A percentile compares a stretch with the other conserved stretches of the same genome.
Conservation (phyloP, 2,329 filamentous ascomycete genomes). For the Leptodontidium sp. region DNA sequence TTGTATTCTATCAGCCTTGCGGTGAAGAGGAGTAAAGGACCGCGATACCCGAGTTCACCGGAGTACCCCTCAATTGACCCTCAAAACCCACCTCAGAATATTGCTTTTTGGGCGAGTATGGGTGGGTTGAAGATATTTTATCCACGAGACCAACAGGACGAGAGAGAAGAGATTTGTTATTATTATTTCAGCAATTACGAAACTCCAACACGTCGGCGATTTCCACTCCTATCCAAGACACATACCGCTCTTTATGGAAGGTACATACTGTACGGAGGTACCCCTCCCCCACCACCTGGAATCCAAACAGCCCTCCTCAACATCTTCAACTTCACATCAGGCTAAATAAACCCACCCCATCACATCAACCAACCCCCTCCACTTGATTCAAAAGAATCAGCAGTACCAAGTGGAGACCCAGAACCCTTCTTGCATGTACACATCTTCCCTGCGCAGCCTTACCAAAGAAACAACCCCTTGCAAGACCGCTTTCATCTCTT, state of each 20-base stretch:
- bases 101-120: neutral
- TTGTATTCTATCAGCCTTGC: slow-evolving; percentile 10
- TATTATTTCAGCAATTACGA: slow-evolving; percentile 8
- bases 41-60: slow-evolving; percentile 7
- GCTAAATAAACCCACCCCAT: slow-evolving; percentile 1
- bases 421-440: slow-evolving; percentile 18
- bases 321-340: slow-evolving; percentile 5
- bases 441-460: slow-evolving; percentile 1
- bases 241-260: slow-evolving; percentile 14
- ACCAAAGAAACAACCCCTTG: slow-evolving; percentile 7
- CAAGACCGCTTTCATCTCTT: neutral
- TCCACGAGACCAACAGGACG: neutral
- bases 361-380: neutral
- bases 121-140: neutral
- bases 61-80: slow-evolving; percentile 11
- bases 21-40: neutral
- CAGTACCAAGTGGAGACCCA: slow-evolving; percentile 6
- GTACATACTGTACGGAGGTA: neutral
- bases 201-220: neutral
- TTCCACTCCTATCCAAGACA: slow-evolving; percentile 2
- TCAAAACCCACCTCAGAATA: neutral
- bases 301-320: slow-evolving; percentile 11
- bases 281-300: slow-evolving; percentile 11
- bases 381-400: neutral
- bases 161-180: neutral